Percentiles rank a stretch among this genome's conserved stretches.
Conservation (phyloP, 176 grass and related monocot species). For the Triticum turgidum region DNA sequence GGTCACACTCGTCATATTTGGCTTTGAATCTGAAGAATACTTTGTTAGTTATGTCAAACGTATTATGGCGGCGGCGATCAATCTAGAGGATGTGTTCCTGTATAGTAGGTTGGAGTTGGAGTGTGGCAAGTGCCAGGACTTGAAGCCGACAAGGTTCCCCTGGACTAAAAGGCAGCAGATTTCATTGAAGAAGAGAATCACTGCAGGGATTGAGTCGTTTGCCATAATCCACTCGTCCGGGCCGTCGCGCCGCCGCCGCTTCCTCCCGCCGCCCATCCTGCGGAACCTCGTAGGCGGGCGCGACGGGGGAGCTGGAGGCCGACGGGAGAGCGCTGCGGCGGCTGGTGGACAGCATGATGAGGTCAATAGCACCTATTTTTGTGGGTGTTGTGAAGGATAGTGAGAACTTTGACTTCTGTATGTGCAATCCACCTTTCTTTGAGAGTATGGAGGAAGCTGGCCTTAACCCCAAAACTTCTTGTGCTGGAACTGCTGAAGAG, state of each 20-base stretch:
- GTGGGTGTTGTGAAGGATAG: constrained; percentile 76
- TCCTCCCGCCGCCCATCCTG: too few species aligned
- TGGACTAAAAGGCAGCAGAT: not conserved
- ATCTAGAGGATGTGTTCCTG: too few species aligned
- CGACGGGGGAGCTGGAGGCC: too few species aligned
- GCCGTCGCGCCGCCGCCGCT: too few species aligned
- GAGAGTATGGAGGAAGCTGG: constrained; percentile 80
- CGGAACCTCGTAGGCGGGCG: too few species aligned
- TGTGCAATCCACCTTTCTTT: constrained; percentile 99
- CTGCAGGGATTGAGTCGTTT: not conserved
- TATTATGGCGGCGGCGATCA: too few species aligned
- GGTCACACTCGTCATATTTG: too few species aligned
- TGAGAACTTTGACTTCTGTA: constrained; percentile 91
- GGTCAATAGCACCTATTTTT: constrained; percentile 39
- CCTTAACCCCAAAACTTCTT: constrained; percentile 82
- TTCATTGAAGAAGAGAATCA: not conserved
- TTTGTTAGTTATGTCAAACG: too few species aligned
- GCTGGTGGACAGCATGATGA: not conserved
- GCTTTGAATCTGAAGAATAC: too few species aligned
- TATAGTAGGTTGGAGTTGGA: too few species aligned
- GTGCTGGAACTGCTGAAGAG: constrained; percentile 67
- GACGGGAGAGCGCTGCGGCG: too few species aligned
- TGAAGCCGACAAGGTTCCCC: not conserved
- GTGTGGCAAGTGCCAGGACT: not conserved
- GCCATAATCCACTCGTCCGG: not conserved